phyloP scores from a whole-genome alignment of 2,329 filamentous ascomycete species.

The Parasarocladium wereldwijsianum region DNA sequence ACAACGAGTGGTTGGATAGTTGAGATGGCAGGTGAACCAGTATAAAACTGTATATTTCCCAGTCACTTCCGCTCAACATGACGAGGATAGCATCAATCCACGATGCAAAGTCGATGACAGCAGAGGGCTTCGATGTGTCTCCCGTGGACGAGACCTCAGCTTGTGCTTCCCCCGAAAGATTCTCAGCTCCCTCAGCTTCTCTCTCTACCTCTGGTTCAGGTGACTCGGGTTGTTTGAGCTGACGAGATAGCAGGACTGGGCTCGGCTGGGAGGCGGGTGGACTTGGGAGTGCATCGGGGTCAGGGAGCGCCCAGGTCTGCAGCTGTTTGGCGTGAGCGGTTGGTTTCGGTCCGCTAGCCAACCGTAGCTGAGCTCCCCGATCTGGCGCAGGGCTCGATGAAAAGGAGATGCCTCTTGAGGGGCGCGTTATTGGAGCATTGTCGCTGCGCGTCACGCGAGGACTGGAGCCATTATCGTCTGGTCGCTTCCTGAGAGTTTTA shows the following conservation, averaged over 20 bases:
- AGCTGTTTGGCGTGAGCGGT: slow-evolving; percentile 23
- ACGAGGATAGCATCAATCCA: slow-evolving; percentile 69
- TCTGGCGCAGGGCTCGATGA: slow-evolving; percentile 30
- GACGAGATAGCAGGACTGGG: slow-evolving; percentile 23
- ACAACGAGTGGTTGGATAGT: slow-evolving; percentile 78
- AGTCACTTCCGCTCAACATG: slow-evolving; percentile 65
- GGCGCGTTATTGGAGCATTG: slow-evolving; percentile 19
- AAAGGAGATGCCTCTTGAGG: slow-evolving; percentile 34
- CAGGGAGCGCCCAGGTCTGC: slow-evolving; percentile 25
- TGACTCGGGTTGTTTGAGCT: slow-evolving; percentile 8
- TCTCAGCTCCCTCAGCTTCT: slow-evolving; percentile 7
- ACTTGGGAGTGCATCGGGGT: slow-evolving; percentile 34
- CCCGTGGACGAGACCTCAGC: slow-evolving; percentile 10
- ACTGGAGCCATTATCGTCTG: slow-evolving; percentile 34
- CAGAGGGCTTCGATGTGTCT: neutral
- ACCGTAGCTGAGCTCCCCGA: slow-evolving; percentile 23
- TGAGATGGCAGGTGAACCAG: slow-evolving; percentile 78
- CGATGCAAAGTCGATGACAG: slow-evolving; percentile 39
- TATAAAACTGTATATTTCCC: slow-evolving; percentile 87
- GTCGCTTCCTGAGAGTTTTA: slow-evolving; percentile 33
- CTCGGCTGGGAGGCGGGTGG: too few relatives aligned
- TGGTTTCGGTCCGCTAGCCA: slow-evolving; percentile 23
- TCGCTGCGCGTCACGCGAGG: slow-evolving; percentile 30
- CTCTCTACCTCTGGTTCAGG: slow-evolving; percentile 5
- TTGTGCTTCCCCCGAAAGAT: too few relatives aligned